Conservation (phyloP, 345 rosid genomes). For the Punica granatum region DNA sequence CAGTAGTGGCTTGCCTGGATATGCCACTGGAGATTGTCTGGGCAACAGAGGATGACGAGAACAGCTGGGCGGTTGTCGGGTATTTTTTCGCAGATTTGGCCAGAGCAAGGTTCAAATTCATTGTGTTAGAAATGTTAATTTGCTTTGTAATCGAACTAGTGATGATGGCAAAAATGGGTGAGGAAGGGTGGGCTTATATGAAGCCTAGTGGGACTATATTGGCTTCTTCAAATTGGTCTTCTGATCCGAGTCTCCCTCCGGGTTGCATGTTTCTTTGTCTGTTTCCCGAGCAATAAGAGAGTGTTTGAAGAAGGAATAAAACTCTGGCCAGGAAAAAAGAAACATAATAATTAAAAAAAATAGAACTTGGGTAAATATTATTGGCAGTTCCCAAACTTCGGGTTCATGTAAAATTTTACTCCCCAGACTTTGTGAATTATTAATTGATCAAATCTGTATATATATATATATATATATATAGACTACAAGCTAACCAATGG, state of each 20-base stretch:
- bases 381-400: too few species aligned
- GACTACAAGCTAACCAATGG: too few species aligned
- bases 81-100: background rate
- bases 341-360: too few species aligned
- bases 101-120: background rate
- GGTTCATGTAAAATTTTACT: too few species aligned
- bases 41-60: background rate
- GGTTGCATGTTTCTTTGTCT: background rate
- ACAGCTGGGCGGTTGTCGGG: too few species aligned
- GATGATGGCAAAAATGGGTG: background rate
- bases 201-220: background rate
- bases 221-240: background rate
- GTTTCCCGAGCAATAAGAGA: too few species aligned
- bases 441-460: too few species aligned
- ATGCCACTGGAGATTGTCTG: background rate
- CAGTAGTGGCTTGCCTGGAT: background rate
- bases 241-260: background rate
- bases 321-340: too few species aligned
- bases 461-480: too few species aligned
- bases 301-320: too few species aligned
- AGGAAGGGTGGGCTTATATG: background rate
- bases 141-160: background rate
- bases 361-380: too few species aligned
- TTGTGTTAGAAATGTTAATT: background rate
- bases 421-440: too few species aligned